A percentile compares a stretch with the other conserved stretches of the same genome.
Evolutionary conservation across 495 filamentous ascomycete genomes (phyloP).

Genomic region (Lophiotrema nucula): DNA sequence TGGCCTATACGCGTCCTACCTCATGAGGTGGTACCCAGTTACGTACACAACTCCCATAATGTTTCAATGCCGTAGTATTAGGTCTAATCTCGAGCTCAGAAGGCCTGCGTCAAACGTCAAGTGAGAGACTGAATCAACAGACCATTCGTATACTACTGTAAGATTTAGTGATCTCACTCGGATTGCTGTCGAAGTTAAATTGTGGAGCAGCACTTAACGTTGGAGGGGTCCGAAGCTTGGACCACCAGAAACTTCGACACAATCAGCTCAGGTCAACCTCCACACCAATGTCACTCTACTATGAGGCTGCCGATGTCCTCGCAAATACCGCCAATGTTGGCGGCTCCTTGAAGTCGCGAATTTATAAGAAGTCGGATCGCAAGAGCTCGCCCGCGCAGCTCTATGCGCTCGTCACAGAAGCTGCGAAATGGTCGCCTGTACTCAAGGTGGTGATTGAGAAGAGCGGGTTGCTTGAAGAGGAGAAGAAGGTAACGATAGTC

Average conservation of each 20-base stretch:
- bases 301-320: constrained; percentile 78
- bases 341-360: constrained; percentile 77
- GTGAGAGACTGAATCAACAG: too few relatives aligned
- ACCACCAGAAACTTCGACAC: not conserved
- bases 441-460: constrained; percentile 83
- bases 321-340: constrained; percentile 57
- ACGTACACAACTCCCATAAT: too few relatives aligned
- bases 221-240: constrained; percentile 7
- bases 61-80: too few relatives aligned
- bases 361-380: constrained; percentile 67
- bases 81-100: too few relatives aligned
- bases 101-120: too few relatives aligned
- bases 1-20: too few relatives aligned
- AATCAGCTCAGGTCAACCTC: not conserved
- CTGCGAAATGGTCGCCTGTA: constrained; percentile 83
- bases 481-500: constrained; percentile 79
- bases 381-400: constrained; percentile 78
- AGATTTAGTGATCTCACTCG: too few relatives aligned
- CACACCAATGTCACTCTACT: constrained; percentile 82
- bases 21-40: too few relatives aligned
- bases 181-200: too few relatives aligned
- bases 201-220: too few relatives aligned
- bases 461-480: constrained; percentile 50
- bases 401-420: constrained; percentile 80
- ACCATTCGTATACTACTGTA: too few relatives aligned